Percentiles rank a stretch among this genome's conserved stretches.
These are phyloP conservation scores for Hygrophoropsis aurantiaca DNA, from an alignment of 768 basidiomycete species.

Conservation along the genomic window DNA sequence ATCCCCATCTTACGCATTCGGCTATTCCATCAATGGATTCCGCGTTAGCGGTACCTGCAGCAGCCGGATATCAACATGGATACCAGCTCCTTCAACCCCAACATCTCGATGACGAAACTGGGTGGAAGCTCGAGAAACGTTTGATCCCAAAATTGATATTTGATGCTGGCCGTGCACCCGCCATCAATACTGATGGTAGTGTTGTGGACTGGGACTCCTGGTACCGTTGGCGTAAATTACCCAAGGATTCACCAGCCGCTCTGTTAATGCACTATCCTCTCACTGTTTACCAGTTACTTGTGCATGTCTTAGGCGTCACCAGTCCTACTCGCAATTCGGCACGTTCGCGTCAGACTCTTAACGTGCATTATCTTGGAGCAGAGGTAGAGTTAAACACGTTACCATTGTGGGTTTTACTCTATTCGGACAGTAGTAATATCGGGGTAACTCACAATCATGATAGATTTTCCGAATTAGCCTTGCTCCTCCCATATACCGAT, in stretches of 20 bases:
- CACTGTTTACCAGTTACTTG: constrained; percentile 38
- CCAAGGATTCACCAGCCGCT: constrained; percentile 41
- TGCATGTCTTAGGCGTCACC: constrained; percentile 32
- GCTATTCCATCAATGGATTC: constrained; percentile 4
- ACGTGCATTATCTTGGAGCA: constrained; percentile 38
- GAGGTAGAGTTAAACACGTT: constrained; percentile 41
- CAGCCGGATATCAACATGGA: constrained; percentile 30
- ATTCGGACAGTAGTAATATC: neutral
- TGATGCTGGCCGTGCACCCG: constrained; percentile 23
- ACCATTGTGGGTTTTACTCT: constrained; percentile 33
- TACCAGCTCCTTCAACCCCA: constrained; percentile 31
- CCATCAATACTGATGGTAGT: constrained; percentile 24
- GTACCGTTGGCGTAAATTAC: constrained; percentile 45
- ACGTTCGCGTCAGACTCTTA: constrained; percentile 24
- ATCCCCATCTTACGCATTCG: constrained; percentile 26
- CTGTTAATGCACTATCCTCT: constrained; percentile 46
- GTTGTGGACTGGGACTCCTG: constrained; percentile 43
- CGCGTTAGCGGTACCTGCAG: constrained; percentile 8
- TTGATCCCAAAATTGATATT: constrained; percentile 35
- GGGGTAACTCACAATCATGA: neutral
- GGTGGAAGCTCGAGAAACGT: constrained; percentile 36
- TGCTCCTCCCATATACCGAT: constrained; percentile 45
- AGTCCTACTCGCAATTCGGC: constrained; percentile 20
- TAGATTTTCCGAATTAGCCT: constrained; percentile 47
- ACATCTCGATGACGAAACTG: constrained; percentile 29